phyloP scores from a whole-genome alignment of 2,329 filamentous ascomycete genomes.

The Penicillium sp. region DNA sequence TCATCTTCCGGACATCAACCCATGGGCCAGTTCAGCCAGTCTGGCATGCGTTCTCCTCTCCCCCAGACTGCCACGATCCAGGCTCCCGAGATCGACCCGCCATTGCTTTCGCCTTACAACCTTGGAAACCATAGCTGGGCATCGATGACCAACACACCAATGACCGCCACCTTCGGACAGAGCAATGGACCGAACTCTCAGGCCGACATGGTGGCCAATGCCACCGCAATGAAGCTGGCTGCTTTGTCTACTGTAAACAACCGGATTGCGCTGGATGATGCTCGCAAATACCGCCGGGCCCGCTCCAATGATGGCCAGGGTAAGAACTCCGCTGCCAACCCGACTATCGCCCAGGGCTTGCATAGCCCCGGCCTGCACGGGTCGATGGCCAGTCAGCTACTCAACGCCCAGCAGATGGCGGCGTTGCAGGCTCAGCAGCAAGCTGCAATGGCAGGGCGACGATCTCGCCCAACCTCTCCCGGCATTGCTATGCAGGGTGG shows the following conservation, averaged over 20 bases:
- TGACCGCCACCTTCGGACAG: conserved; percentile 80
- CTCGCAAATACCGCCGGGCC: conserved; percentile 90
- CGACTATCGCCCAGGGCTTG: conserved; percentile 69
- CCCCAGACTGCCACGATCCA: conserved; percentile 83
- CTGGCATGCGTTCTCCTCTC: conserved; percentile 78
- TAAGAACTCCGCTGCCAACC: conserved; percentile 51
- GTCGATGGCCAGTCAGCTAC: conserved; percentile 80
- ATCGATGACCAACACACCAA: conserved; percentile 96
- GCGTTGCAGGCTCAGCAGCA: conserved; percentile 72
- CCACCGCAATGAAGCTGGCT: conserved; percentile 97
- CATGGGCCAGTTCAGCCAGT: conserved; percentile 95
- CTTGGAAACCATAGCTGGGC: conserved; percentile 91
- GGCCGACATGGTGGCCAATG: conserved; percentile 97
- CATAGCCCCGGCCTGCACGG: conserved; percentile 66
- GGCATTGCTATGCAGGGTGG: conserved; percentile 76
- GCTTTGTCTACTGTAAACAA: conserved; percentile 98
- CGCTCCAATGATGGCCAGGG: conserved; percentile 77
- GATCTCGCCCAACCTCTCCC: conserved; percentile 87
- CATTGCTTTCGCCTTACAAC: conserved; percentile 79
- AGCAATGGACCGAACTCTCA: conserved; percentile 59
- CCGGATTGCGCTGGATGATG: conserved; percentile 93
- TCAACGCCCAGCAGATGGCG: conserved; percentile 83
- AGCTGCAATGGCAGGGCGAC: conserved; percentile 63
- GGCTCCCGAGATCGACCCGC: conserved; percentile 74
- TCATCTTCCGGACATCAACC: conserved; percentile 72